Percentiles rank a stretch among this genome's conserved stretches.
Conservation (phyloP, 1,284 basidiomycete genomes). For the Limonomyces culmigenus region DNA sequence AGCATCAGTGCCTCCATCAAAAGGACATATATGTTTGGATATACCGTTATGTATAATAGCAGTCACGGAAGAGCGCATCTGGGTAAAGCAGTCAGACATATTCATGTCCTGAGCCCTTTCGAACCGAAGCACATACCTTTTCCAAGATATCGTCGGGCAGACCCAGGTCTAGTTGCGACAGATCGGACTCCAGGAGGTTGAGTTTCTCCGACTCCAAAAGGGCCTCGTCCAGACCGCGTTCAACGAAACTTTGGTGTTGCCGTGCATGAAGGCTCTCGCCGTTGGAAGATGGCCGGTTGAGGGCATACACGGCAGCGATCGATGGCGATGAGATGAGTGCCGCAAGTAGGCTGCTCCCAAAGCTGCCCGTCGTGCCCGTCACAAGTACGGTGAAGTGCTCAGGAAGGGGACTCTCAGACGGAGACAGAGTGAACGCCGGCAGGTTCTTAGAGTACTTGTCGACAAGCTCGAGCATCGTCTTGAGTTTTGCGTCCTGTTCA, state of each 20-base stretch:
- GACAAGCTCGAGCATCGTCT: neutral
- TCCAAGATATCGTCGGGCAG: slow-evolving; percentile 10
- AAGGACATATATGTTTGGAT: too few species aligned
- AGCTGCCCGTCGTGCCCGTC: slow-evolving; percentile 11
- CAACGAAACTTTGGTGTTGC: slow-evolving; percentile 14
- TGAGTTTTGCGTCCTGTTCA: neutral
- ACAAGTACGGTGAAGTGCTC: too few species aligned
- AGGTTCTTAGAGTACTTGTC: neutral
- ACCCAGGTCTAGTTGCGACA: slow-evolving; percentile 10
- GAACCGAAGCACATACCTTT: slow-evolving; percentile 7
- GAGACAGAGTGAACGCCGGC: too few species aligned
- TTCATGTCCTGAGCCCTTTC: too few species aligned
- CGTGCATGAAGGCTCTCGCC: slow-evolving; percentile 8
- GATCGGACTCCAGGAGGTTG: slow-evolving; percentile 13
- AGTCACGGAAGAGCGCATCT: slow-evolving; percentile 11
- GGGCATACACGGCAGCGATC: slow-evolving; percentile 13
- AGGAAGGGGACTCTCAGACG: too few species aligned
- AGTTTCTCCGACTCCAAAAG: slow-evolving; percentile 15
- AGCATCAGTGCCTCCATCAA: too few species aligned
- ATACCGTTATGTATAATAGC: slow-evolving; percentile 13
- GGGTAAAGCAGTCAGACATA: too few species aligned
- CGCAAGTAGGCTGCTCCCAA: slow-evolving; percentile 8
- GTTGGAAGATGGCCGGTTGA: slow-evolving; percentile 11
- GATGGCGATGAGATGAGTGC: slow-evolving; percentile 9
- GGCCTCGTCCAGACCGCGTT: slow-evolving; percentile 13